Conservation (phyloP, 2,329 filamentous ascomycete genomes). For the Knoxdaviesia capensis region DNA sequence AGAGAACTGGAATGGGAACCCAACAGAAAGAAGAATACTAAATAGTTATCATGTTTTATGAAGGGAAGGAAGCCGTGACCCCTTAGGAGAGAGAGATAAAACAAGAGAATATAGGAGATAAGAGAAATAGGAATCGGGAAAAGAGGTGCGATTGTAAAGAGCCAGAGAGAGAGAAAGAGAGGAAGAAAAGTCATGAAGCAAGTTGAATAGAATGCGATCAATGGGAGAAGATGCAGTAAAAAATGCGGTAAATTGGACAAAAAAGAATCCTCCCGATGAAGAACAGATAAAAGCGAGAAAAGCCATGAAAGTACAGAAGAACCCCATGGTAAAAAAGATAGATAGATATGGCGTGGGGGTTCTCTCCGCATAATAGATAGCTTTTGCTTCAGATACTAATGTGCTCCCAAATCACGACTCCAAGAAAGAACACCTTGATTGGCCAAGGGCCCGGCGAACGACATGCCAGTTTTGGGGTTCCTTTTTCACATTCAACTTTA, state of each 20-base stretch:
- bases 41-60: slow-evolving; percentile 1
- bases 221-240: neutral
- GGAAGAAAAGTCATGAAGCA: neutral
- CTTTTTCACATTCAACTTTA: too few relatives aligned
- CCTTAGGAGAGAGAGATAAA: slow-evolving; percentile 1
- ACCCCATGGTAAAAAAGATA: neutral
- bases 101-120: neutral
- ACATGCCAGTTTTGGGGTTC: too few relatives aligned
- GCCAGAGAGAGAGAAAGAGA: neutral
- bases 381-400: too few relatives aligned
- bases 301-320: slow-evolving; percentile 1
- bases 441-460: too few relatives aligned
- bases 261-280: neutral
- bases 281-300: neutral
- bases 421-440: too few relatives aligned
- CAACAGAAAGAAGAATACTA: slow-evolving; percentile 1
- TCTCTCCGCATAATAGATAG: too few relatives aligned
- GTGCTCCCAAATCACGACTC: too few relatives aligned
- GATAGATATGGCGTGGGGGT: slow-evolving; percentile 1
- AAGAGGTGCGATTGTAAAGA: neutral
- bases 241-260: slow-evolving; percentile 2
- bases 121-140: neutral
- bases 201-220: neutral
- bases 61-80: neutral
- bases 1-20: neutral